These are phyloP conservation scores for Cyathus striatus DNA, from an alignment of 768 basidiomycete genomes.

Conservation along the genomic window DNA sequence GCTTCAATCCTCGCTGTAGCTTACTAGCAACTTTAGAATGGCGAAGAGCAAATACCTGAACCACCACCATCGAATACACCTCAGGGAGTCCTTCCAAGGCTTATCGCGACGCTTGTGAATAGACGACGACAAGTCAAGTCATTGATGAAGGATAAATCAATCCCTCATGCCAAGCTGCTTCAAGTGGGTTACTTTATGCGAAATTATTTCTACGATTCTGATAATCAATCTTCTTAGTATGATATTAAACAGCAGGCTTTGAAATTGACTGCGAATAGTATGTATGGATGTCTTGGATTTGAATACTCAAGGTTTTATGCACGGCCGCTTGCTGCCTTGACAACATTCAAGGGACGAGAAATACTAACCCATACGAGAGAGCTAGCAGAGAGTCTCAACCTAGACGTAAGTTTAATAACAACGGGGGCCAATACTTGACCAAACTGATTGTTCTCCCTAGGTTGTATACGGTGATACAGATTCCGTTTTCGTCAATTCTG, in stretches of 20 bases:
- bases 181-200: slow-evolving; percentile 52
- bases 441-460: slow-evolving; percentile 31
- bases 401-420: slow-evolving; percentile 65
- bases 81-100: slow-evolving; percentile 91
- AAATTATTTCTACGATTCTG: background rate
- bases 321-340: slow-evolving; percentile 92
- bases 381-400: slow-evolving; percentile 81
- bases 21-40: slow-evolving; percentile 20
- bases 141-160: slow-evolving; percentile 86
- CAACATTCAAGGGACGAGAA: slow-evolving; percentile 96
- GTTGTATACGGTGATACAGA: slow-evolving; percentile 99
- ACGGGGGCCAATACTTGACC: background rate
- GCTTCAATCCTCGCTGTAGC: background rate
- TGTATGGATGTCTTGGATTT: slow-evolving; percentile 99
- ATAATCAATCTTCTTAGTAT: slow-evolving; percentile 44
- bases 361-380: slow-evolving; percentile 92
- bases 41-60: slow-evolving; percentile 86
- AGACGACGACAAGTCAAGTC: slow-evolving; percentile 88
- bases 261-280: slow-evolving; percentile 98
- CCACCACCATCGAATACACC: slow-evolving; percentile 65
- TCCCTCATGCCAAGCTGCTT: slow-evolving; percentile 67
- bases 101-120: slow-evolving; percentile 94
- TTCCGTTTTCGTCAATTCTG: slow-evolving; percentile 97
- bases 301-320: slow-evolving; percentile 97
- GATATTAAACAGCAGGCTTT: slow-evolving; percentile 97